Evolutionary conservation across 169 alveolate species (phyloP).

Genomic region (Perkinsus chesapeaki): DNA sequence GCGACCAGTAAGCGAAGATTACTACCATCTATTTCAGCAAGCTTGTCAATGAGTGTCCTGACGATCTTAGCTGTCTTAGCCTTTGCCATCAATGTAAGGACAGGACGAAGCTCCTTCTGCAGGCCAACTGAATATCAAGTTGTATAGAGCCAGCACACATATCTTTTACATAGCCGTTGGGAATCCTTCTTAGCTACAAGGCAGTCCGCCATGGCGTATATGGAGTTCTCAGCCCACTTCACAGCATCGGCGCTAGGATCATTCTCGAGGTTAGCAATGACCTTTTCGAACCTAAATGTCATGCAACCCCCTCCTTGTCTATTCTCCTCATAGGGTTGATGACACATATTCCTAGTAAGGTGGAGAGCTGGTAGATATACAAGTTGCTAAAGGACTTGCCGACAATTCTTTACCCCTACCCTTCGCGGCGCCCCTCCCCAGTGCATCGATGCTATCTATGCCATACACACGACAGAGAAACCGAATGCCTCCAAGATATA

Average conservation of each 20-base stretch:
- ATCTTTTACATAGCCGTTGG: slow-evolving; percentile 10
- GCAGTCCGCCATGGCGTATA: slow-evolving; percentile 22
- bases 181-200: slow-evolving; percentile 18
- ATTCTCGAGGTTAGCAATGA: slow-evolving; percentile 6
- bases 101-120: slow-evolving; percentile 32
- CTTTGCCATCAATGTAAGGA: slow-evolving; percentile 49
- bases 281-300: slow-evolving; percentile 15
- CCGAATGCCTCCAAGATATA: no score
- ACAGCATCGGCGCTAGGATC: slow-evolving; percentile 24
- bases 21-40: slow-evolving; percentile 48
- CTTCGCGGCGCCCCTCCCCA: no score
- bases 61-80: slow-evolving; percentile 59
- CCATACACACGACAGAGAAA: no score
- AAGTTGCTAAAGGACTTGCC: no score
- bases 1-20: slow-evolving; percentile 11
- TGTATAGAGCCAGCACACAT: background rate
- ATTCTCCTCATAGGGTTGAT: background rate
- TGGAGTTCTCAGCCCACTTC: slow-evolving; percentile 27
- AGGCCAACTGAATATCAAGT: slow-evolving; percentile 4
- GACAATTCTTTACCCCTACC: no score
- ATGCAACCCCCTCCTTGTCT: slow-evolving; percentile 3
- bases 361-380: no score
- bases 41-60: slow-evolving; percentile 40
- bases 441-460: no score
- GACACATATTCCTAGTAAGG: no score